Percentiles rank a stretch among this genome's conserved stretches.
These are phyloP conservation scores for Blastobotrys terrestris DNA, from an alignment of 805 yeast species.

Conservation along the genomic window DNA sequence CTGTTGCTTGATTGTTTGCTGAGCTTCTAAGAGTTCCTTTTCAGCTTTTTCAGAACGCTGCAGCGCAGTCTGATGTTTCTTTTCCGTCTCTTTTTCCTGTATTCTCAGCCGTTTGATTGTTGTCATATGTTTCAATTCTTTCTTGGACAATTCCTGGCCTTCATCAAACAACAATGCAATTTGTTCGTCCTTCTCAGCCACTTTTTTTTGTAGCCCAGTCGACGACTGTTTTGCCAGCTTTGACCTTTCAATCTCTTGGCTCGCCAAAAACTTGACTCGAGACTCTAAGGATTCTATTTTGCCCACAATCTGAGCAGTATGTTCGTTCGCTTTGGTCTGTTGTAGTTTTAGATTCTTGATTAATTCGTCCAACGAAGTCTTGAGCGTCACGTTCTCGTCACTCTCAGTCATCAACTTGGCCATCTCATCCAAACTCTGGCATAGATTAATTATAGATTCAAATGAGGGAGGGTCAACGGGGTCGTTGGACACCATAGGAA, in stretches of 20 bases:
- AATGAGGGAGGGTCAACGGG: not conserved
- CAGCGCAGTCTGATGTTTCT: constrained; percentile 25
- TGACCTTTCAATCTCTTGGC: constrained; percentile 22
- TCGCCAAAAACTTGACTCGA: constrained; percentile 29
- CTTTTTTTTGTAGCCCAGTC: constrained; percentile 27
- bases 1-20: constrained; percentile 23
- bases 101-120: constrained; percentile 57
- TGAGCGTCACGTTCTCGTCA: not conserved
- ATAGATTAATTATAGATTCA: not conserved
- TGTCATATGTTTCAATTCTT: constrained; percentile 63
- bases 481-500: not conserved
- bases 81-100: constrained; percentile 38
- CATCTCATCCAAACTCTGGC: not conserved
- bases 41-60: constrained; percentile 27
- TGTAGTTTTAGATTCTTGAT: constrained; percentile 4
- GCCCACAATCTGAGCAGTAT: constrained; percentile 13
- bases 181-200: constrained; percentile 48
- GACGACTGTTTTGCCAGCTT: constrained; percentile 8
- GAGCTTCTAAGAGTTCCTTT: constrained; percentile 38
- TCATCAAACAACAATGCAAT: constrained; percentile 65
- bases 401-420: not conserved
- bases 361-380: not conserved
- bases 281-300: constrained; percentile 22
- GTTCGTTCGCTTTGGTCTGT: not conserved
- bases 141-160: constrained; percentile 64